A percentile compares a stretch with the other conserved stretches of the same genome.
Conservation (phyloP, 257 asterid genomes). For the Voacanga thouarsii region DNA sequence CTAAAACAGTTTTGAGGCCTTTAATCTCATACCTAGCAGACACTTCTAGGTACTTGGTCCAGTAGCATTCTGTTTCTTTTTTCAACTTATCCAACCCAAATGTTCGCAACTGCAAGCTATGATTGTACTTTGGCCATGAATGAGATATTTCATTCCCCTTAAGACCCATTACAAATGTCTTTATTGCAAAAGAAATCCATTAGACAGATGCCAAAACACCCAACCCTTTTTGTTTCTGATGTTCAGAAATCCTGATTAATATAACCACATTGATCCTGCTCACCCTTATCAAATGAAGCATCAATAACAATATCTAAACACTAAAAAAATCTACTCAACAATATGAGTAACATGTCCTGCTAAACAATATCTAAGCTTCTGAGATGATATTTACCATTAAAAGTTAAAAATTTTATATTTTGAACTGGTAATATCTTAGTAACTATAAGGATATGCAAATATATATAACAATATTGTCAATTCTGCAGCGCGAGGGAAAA, state of each 20-base stretch:
- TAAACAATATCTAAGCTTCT: not conserved
- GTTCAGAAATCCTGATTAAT: not conserved
- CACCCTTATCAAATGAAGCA: not conserved
- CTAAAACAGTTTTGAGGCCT: not conserved
- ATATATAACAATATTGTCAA: not conserved
- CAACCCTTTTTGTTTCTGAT: not conserved
- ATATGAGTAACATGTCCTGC: not conserved
- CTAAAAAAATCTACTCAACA: not conserved
- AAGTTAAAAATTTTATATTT: not conserved
- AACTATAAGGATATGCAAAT: not conserved
- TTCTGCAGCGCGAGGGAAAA: not conserved
- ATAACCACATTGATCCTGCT: not conserved
- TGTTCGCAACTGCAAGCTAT: not conserved
- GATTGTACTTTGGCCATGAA: too few relatives aligned
- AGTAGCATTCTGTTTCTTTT: not conserved
- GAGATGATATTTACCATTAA: not conserved
- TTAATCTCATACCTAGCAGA: not conserved
- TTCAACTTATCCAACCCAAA: not conserved
- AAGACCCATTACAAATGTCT: not conserved
- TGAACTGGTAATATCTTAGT: not conserved
- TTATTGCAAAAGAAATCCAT: not conserved
- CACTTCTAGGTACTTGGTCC: not conserved
- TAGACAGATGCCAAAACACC: not conserved
- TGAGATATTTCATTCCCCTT: too few relatives aligned
- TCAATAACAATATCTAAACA: not conserved